These are phyloP conservation scores for Teratosphaeria epicoccoides DNA, from an alignment of 2,329 filamentous ascomycete species.

Conservation along the genomic window DNA sequence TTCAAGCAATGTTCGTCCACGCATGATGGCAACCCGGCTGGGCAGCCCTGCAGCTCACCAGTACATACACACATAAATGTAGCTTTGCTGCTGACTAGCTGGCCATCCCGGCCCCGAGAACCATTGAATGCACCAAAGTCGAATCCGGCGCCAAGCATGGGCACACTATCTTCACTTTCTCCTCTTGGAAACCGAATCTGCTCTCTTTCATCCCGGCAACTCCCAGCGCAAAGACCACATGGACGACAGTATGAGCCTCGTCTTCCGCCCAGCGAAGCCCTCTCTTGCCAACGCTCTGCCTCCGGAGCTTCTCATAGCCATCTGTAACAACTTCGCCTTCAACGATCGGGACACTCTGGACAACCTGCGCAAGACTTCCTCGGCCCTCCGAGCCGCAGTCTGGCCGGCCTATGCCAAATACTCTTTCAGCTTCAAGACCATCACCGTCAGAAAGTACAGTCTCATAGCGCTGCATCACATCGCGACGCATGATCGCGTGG, in stretches of 20 bases:
- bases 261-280: background rate
- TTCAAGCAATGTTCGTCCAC: too few relatives aligned
- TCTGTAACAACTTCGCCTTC: background rate
- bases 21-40: too few relatives aligned
- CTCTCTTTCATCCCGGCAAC: background rate
- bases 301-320: background rate
- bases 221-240: too few relatives aligned
- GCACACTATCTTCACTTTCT: too few relatives aligned
- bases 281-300: background rate
- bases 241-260: background rate
- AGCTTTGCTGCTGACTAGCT: too few relatives aligned
- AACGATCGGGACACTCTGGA: background rate
- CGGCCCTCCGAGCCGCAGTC: background rate
- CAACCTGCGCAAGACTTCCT: background rate
- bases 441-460: background rate
- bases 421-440: background rate
- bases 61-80: too few relatives aligned
- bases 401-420: background rate
- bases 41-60: too few relatives aligned
- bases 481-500: background rate
- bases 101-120: too few relatives aligned
- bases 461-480: background rate
- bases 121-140: too few relatives aligned
- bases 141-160: too few relatives aligned
- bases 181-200: too few relatives aligned